These are phyloP conservation scores for Papiliotrema flavescens DNA, from an alignment of 1,284 basidiomycete species.

Conservation along the genomic window DNA sequence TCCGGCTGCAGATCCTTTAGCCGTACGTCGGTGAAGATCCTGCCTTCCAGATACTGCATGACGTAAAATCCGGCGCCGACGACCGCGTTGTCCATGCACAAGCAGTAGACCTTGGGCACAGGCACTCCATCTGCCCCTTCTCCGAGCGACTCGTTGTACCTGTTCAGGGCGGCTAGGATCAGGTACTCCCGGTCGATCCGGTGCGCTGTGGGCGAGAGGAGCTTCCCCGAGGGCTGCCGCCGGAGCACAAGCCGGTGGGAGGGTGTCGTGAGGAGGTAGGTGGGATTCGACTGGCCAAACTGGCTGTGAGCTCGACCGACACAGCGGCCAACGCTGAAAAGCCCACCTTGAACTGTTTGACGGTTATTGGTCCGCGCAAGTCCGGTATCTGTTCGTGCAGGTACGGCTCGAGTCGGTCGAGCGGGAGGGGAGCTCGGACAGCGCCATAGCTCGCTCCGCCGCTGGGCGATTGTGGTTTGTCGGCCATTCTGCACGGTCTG, in stretches of 20 bases:
- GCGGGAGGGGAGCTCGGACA: slow-evolving; percentile 66
- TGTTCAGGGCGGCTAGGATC: slow-evolving; percentile 70
- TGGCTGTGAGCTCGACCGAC: slow-evolving; percentile 32
- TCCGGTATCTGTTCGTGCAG: slow-evolving; percentile 58
- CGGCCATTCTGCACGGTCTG: no score
- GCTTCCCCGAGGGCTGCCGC: slow-evolving; percentile 85
- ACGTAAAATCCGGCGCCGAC: slow-evolving; percentile 91
- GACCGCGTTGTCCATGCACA: slow-evolving; percentile 73
- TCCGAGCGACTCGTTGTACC: slow-evolving; percentile 57
- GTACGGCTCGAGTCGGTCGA: slow-evolving; percentile 65
- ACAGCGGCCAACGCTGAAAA: slow-evolving; percentile 18
- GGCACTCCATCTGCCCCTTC: slow-evolving; percentile 56
- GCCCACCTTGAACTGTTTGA: slow-evolving; percentile 87
- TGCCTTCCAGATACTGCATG: slow-evolving; percentile 89
- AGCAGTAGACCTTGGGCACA: slow-evolving; percentile 75
- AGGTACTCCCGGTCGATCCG: slow-evolving; percentile 89
- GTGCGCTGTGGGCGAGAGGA: slow-evolving; percentile 85
- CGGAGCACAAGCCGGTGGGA: slow-evolving; percentile 61
- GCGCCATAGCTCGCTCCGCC: slow-evolving; percentile 10
- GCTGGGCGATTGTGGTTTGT: not conserved
- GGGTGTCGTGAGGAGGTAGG: slow-evolving; percentile 58
- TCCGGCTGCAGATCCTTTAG: slow-evolving; percentile 64
- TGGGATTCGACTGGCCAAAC: slow-evolving; percentile 92
- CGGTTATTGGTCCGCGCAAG: slow-evolving; percentile 64
- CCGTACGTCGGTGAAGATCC: slow-evolving; percentile 82